Base-by-base conservation (phyloP, 148 eudicot genomes). In the Arbutus unedo region DNA sequence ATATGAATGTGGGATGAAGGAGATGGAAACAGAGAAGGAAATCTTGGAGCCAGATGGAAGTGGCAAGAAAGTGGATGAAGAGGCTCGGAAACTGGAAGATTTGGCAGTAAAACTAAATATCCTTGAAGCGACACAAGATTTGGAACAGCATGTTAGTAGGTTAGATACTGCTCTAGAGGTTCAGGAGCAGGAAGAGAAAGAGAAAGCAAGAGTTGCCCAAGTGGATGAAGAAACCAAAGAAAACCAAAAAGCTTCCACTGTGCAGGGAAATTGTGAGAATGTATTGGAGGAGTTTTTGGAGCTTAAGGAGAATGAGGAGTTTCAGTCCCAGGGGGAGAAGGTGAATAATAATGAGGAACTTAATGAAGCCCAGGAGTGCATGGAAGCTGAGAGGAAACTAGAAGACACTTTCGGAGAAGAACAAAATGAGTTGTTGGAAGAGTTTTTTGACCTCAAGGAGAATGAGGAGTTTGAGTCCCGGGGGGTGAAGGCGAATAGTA, bases 31-130 rank as follows among this genome's bases (percentile, higher is more conserved):
- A 23, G 80, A n/a, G 51, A 82, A 82, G 25, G 86, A 81, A 74
- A 83, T 71, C 82, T 80, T 72, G 81, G 85, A 88, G 74, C 77
- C 81, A 79, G 87, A 81, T 79, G 87, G 54, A 57, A 78, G 77
- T 78, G 79, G 45, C 67, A 68, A 75, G 79, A 66, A 74, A 47
- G 83, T 53, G 78, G 72, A 71, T 77, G 82, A 77, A 81, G 60
- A 82, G 64, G 84, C 75, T 68, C 71, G 6, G 78, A 77, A 84
- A 82, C 45, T 83, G 84, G 51, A 49, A 67, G 88, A 83, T 82
- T 60, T 62, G 11, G 90, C 84, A 81, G 79, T 49, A 25, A 85
- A 90, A 74, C 80, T 81, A 45, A 68, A 55, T 79, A 41, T 80
- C 15, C 8, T 81, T 82, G 74, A 57, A 73, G 73, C 45, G 74